phyloP scores from a whole-genome alignment of 2,329 filamentous ascomycete species.

The Phyllosticta citribraziliensis region DNA sequence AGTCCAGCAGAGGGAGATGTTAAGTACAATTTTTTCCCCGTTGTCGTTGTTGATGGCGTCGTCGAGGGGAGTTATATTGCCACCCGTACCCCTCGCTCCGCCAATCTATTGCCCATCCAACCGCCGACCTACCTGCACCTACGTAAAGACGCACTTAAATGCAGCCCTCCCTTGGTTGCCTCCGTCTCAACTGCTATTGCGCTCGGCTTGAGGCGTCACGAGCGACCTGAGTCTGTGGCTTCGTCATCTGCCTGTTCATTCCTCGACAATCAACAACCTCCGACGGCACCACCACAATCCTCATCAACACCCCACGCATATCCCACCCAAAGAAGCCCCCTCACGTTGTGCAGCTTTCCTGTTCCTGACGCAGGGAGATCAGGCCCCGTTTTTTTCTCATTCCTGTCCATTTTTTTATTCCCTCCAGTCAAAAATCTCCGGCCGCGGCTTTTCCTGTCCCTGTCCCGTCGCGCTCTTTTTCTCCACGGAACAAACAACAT shows the following conservation, averaged over 20 bases:
- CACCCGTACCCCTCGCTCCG: too few species aligned
- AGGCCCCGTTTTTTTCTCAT: neutral
- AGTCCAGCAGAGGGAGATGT: too few species aligned
- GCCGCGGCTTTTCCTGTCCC: neutral
- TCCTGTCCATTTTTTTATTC: neutral
- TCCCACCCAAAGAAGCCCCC: neutral
- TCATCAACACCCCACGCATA: neutral
- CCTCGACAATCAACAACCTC: neutral
- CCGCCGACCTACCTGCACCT: too few species aligned
- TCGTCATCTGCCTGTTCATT: neutral
- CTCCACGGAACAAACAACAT: neutral
- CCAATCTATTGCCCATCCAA: too few species aligned
- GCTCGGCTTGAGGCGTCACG: too few species aligned
- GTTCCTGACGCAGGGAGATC: neutral
- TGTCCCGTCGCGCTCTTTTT: neutral
- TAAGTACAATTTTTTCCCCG: too few species aligned
- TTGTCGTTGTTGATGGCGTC: too few species aligned
- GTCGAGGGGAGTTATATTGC: too few species aligned
- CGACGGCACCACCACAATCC: neutral
- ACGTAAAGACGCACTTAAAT: too few species aligned
- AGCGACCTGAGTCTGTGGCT: too few species aligned
- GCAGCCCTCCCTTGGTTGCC: too few species aligned
- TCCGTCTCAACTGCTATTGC: too few species aligned
- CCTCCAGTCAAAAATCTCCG: neutral
- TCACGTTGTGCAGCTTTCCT: neutral